phyloP scores from a whole-genome alignment of 495 filamentous ascomycete species.

The Trichoderma orchidacearum region DNA sequence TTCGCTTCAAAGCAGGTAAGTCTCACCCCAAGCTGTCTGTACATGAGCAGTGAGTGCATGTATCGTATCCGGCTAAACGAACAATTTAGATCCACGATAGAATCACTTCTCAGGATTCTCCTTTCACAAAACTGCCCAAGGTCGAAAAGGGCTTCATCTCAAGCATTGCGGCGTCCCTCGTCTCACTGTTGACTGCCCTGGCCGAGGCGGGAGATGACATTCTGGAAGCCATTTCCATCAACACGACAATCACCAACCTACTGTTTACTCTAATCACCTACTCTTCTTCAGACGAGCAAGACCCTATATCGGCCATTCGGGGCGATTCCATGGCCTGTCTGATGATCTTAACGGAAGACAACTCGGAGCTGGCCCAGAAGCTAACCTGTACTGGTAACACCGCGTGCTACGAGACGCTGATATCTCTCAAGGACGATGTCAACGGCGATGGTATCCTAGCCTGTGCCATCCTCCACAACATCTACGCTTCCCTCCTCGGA shows the following conservation, averaged over 20 bases:
- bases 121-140: constrained; percentile 29
- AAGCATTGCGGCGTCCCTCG: constrained; percentile 32
- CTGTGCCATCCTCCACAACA: constrained; percentile 39
- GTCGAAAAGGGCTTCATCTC: constrained; percentile 34
- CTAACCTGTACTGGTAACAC: constrained; percentile 20
- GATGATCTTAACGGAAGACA: constrained; percentile 41
- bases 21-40: neutral
- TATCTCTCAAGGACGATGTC: constrained; percentile 16
- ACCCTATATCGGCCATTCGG: constrained; percentile 8
- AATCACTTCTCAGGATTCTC: neutral
- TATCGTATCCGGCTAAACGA: no score
- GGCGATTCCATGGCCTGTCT: constrained; percentile 37
- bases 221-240: constrained; percentile 30
- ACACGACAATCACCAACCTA: constrained; percentile 31
- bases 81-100: constrained; percentile 25
- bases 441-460: constrained; percentile 26
- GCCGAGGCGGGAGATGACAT: constrained; percentile 40
- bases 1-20: constrained; percentile 36
- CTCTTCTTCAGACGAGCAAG: constrained; percentile 14
- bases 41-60: no score
- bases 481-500: constrained; percentile 31
- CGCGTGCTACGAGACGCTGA: constrained; percentile 21
- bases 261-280: constrained; percentile 32
- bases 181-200: constrained; percentile 29
- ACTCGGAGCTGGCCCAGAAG: constrained; percentile 24